Percentiles rank a stretch among this genome's conserved stretches.
phyloP scores from a whole-genome alignment of 768 basidiomycete species.

The Lentinula edodes region DNA sequence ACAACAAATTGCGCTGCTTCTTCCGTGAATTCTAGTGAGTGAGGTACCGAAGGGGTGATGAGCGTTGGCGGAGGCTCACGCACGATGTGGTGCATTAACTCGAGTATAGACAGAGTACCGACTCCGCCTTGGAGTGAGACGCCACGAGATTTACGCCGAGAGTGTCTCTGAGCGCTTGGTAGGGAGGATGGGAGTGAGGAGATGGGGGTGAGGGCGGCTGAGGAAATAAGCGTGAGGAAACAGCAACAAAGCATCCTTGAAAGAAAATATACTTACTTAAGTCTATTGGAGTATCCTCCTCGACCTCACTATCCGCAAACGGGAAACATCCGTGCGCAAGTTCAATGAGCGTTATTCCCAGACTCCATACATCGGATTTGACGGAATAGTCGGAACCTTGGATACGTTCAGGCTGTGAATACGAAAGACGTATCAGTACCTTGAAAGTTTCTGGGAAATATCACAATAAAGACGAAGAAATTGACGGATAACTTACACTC shows the following conservation, averaged over 20 bases:
- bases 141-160: slow-evolving; percentile 49
- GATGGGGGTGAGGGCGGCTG: not conserved
- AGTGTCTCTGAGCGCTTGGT: not conserved
- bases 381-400: slow-evolving; percentile 98
- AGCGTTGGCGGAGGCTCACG: slow-evolving; percentile 94
- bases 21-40: not conserved
- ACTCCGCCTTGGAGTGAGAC: slow-evolving; percentile 90
- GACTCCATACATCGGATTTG: slow-evolving; percentile 99
- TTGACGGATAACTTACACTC: slow-evolving; percentile 56
- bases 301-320: slow-evolving; percentile 58
- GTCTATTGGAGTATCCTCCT: not conserved
- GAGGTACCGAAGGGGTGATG: slow-evolving; percentile 26
- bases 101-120: slow-evolving; percentile 97
- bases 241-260: not conserved
- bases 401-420: slow-evolving; percentile 88
- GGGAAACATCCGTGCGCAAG: slow-evolving; percentile 98
- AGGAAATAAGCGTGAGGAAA: not conserved
- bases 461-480: slow-evolving; percentile 21
- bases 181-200: not conserved
- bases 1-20: not conserved
- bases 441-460: not conserved
- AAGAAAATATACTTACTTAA: not conserved
- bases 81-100: slow-evolving; percentile 95
- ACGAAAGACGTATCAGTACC: slow-evolving; percentile 3
- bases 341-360: slow-evolving; percentile 95